These are phyloP conservation scores for Gremmenia infestans DNA, from an alignment of 2,329 filamentous ascomycete species.

Conservation along the genomic window DNA sequence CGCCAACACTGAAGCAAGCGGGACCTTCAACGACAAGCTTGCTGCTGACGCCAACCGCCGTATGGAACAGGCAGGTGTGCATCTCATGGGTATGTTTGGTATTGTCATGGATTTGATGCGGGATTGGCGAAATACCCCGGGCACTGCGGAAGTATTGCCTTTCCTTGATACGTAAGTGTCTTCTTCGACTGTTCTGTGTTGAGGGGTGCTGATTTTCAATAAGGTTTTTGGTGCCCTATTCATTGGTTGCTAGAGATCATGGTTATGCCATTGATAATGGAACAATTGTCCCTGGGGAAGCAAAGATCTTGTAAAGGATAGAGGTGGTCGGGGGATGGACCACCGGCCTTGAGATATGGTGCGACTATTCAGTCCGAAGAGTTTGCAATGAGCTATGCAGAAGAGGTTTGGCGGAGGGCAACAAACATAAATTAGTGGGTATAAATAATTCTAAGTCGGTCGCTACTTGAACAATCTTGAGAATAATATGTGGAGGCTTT, in stretches of 20 bases:
- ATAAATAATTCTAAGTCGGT: no score
- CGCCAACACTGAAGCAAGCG: conserved; percentile 67
- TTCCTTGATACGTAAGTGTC: conserved; percentile 49
- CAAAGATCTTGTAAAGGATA: conserved; percentile 11
- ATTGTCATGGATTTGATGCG: conserved; percentile 29
- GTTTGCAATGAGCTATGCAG: not conserved
- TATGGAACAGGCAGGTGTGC: conserved; percentile 63
- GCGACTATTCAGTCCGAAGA: no score
- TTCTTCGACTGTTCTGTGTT: not conserved
- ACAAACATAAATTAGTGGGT: not conserved
- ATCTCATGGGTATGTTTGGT: conserved; percentile 34
- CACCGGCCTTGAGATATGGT: no score
- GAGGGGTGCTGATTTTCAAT: not conserved
- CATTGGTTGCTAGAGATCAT: conserved; percentile 57
- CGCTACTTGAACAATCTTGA: no score
- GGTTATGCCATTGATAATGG: conserved; percentile 56
- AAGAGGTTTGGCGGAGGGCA: not conserved
- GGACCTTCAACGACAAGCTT: conserved; percentile 57
- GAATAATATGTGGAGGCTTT: not conserved
- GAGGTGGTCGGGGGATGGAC: no score
- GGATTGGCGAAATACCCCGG: conserved; percentile 36
- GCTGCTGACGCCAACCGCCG: conserved; percentile 61
- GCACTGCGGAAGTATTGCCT: conserved; percentile 52
- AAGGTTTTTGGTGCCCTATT: conserved; percentile 58
- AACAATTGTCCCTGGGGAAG: conserved; percentile 52